Conservation (phyloP, 805 yeast genomes). For the Cyberlindnera xylosilytica region DNA sequence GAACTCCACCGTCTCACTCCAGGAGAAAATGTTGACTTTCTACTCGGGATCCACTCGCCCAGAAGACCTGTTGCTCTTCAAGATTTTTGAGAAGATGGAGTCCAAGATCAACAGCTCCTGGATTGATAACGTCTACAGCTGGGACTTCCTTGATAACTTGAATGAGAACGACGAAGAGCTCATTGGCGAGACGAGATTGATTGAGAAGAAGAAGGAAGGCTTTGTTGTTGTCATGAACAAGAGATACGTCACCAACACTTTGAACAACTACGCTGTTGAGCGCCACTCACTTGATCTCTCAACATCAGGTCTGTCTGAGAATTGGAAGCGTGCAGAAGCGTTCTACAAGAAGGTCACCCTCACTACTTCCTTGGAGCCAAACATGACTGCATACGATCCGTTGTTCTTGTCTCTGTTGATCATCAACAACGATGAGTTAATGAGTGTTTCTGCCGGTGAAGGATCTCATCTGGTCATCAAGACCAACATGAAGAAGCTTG, state of each 20-base stretch:
- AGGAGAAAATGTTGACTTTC: slow-evolving; percentile 46
- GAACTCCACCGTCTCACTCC: slow-evolving; percentile 45
- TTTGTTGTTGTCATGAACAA: slow-evolving; percentile 51
- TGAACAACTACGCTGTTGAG: slow-evolving; percentile 33
- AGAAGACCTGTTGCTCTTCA: slow-evolving; percentile 61
- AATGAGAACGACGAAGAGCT: slow-evolving; percentile 41
- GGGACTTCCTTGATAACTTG: slow-evolving; percentile 55
- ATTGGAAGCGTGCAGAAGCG: slow-evolving; percentile 30
- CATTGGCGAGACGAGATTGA: slow-evolving; percentile 45
- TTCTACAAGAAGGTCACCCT: slow-evolving; percentile 28
- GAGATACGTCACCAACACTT: slow-evolving; percentile 46
- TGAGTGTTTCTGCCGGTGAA: slow-evolving; percentile 35
- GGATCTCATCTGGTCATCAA: slow-evolving; percentile 22
- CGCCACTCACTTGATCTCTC: slow-evolving; percentile 30
- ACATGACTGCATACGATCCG: slow-evolving; percentile 53
- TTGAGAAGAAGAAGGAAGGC: slow-evolving; percentile 44
- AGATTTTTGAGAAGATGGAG: slow-evolving; percentile 58
- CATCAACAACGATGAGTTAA: slow-evolving; percentile 63
- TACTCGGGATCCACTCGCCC: slow-evolving; percentile 63
- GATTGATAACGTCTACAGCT: slow-evolving; percentile 56
- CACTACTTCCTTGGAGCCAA: slow-evolving; percentile 22
- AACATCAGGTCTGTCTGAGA: slow-evolving; percentile 6
- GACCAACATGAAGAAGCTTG: slow-evolving; percentile 52
- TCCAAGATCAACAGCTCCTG: slow-evolving; percentile 50
- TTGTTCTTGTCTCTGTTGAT: slow-evolving; percentile 63